phyloP scores from a whole-genome alignment of 768 basidiomycete genomes.

The Boletus insuetus region DNA sequence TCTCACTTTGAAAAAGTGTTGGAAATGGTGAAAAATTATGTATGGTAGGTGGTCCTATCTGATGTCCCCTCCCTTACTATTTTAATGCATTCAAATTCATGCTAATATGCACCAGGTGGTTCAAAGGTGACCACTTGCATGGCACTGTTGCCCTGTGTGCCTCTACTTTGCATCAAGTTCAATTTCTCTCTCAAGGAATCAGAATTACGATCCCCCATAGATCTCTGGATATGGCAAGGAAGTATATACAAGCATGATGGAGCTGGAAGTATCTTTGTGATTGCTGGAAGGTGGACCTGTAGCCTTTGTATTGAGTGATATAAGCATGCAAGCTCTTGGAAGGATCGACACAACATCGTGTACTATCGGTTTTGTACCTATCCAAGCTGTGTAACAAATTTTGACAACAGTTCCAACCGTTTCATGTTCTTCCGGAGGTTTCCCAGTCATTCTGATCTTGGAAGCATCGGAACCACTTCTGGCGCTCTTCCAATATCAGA shows the following conservation, averaged over 20 bases:
- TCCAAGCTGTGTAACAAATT: no score
- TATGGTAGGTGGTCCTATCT: neutral
- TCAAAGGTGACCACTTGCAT: slow-evolving; percentile 9
- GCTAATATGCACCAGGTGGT: slow-evolving; percentile 4
- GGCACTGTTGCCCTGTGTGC: slow-evolving; percentile 3
- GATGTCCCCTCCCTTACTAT: no score
- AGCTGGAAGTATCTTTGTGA: neutral
- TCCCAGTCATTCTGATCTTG: no score
- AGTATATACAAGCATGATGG: slow-evolving; percentile 9
- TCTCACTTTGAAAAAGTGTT: neutral
- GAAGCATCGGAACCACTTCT: no score
- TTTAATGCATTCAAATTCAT: no score
- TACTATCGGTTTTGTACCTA: no score
- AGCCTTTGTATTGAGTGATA: no score
- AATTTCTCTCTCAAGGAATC: slow-evolving; percentile 5
- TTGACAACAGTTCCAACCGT: no score
- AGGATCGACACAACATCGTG: no score
- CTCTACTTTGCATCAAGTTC: neutral
- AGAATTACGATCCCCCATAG: slow-evolving; percentile 1
- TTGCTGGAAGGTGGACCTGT: neutral
- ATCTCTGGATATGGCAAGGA: slow-evolving; percentile 3
- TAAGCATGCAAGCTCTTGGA: no score
- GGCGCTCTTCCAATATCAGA: no score
- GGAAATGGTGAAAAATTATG: slow-evolving; percentile 1
- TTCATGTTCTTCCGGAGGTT: no score